Evolutionary conservation across 2,329 filamentous ascomycete species (phyloP).

Genomic region (Herpotrichia juniperi): DNA sequence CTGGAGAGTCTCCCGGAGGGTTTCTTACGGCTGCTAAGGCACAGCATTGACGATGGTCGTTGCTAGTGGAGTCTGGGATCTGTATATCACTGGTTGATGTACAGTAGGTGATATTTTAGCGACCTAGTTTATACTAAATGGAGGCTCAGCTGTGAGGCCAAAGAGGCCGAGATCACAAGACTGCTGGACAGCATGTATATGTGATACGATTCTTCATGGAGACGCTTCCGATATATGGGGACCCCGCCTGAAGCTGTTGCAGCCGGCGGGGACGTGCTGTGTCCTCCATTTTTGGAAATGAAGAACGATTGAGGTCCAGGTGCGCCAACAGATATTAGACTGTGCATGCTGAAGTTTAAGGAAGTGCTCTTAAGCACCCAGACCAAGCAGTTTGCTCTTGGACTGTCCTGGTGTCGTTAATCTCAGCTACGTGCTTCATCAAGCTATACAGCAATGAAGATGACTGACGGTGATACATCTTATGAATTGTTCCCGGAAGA

Average conservation of each 20-base stretch:
- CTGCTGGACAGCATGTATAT: background rate
- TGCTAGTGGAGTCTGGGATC: background rate
- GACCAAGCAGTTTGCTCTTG: too few relatives aligned
- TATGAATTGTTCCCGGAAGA: too few relatives aligned
- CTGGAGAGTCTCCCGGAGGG: constrained; percentile 32
- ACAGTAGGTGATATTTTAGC: constrained; percentile 3
- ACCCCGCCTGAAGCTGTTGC: background rate
- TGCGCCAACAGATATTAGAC: background rate
- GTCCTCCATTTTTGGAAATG: background rate
- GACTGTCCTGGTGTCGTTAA: too few relatives aligned
- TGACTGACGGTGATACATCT: too few relatives aligned
- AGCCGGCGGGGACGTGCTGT: too few relatives aligned
- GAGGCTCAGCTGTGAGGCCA: constrained; percentile 1
- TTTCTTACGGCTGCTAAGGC: constrained; percentile 13
- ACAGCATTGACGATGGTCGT: background rate
- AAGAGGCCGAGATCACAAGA: constrained; percentile 2
- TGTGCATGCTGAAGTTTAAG: background rate
- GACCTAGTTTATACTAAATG: background rate
- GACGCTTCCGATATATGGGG: background rate
- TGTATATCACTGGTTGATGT: background rate
- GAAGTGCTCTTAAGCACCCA: too few relatives aligned
- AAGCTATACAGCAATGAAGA: too few relatives aligned
- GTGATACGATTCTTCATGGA: background rate
- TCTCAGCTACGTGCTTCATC: too few relatives aligned
- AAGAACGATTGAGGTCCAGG: background rate